Base-by-base conservation (phyloP, 1,284 basidiomycete species). In the Pseudozyma tsukubaensis region DNA sequence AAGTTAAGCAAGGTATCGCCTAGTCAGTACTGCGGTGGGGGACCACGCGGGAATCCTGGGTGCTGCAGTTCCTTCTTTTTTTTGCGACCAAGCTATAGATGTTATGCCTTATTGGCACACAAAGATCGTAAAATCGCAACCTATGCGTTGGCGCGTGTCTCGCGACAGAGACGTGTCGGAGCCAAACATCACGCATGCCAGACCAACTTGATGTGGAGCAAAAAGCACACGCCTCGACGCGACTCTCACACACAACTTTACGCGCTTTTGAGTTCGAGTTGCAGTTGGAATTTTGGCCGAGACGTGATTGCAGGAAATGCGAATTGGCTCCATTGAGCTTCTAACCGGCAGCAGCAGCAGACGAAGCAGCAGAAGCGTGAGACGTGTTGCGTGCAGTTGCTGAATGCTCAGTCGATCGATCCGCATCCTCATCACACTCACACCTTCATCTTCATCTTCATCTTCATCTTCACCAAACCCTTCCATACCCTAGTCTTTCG, bases 1-100 rank as follows among this genome's bases (percentile, higher is more conserved):
- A 91, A 43, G 40, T 43, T 43, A 43, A 91, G 88, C 89, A 87
- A 87, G 88, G 89, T 90, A 89, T 89, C 88, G 89, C 89, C 88
- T 86, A 90, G 90, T 90, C 89, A 91, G 90, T 91, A 91, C 90
- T 90, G 90, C 87, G 89, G 90, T 91, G 89, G 90, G 90, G 90
- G 90, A 91, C 90, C 90, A 91, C 89, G 88, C 87, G 89, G 89
- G 90, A 91, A 91, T 91, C 90, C 89, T 90, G 87, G 89, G 89
- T 90, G 90, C 89, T 88, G 89, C 90, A 89, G 89, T 55, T 50
- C 24, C 16, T 43, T 18, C n/a, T 43, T 43, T 43, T 12, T 43
- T 43, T 43, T 18, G 11, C 9, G 11, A 10, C 40, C 7, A 43
- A 43, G 8, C 29, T 8, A 1, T 14, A 48, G 43, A 44, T 48